Conservation (phyloP, 306 rosid species). For the Lathyrus oleraceus region DNA sequence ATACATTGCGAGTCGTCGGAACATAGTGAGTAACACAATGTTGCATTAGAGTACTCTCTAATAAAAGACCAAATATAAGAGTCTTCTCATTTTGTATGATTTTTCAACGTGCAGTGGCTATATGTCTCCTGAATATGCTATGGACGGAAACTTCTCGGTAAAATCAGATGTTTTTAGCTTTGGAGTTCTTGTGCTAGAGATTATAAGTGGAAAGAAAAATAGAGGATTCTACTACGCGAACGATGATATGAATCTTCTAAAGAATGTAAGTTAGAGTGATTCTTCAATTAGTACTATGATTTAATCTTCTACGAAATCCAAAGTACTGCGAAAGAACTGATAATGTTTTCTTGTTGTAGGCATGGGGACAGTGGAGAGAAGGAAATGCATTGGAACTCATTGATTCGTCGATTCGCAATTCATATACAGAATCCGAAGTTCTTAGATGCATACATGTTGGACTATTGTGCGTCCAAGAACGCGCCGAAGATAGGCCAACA, state of each 20-base stretch:
- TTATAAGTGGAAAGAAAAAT: constrained; percentile 66
- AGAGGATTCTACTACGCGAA: constrained; percentile 58
- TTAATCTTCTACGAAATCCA: not conserved
- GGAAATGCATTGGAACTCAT: constrained; percentile 54
- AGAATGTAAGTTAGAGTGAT: constrained; percentile 43
- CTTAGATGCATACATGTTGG: constrained; percentile 75
- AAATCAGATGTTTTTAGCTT: constrained; percentile 80
- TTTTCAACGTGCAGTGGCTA: constrained; percentile 53
- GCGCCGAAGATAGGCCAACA: constrained; percentile 59
- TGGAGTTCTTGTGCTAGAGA: constrained; percentile 69
- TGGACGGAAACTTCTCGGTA: constrained; percentile 70
- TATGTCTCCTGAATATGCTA: constrained; percentile 83
- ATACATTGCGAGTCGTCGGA: constrained; percentile 73
- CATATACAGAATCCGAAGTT: constrained; percentile 51
- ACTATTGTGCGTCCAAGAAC: constrained; percentile 60
- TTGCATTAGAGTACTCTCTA: not conserved
- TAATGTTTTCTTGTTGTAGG: constrained; percentile 47
- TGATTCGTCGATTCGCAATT: constrained; percentile 52
- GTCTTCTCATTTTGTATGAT: not conserved
- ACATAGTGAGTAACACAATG: constrained; percentile 62
- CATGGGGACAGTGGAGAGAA: constrained; percentile 72
- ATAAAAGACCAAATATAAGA: not conserved
- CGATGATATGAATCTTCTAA: constrained; percentile 62
- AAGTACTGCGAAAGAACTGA: constrained; percentile 15
- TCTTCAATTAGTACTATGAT: not conserved